Conservation (phyloP, 345 rosid genomes). For the Pseudoturritis turrita region DNA sequence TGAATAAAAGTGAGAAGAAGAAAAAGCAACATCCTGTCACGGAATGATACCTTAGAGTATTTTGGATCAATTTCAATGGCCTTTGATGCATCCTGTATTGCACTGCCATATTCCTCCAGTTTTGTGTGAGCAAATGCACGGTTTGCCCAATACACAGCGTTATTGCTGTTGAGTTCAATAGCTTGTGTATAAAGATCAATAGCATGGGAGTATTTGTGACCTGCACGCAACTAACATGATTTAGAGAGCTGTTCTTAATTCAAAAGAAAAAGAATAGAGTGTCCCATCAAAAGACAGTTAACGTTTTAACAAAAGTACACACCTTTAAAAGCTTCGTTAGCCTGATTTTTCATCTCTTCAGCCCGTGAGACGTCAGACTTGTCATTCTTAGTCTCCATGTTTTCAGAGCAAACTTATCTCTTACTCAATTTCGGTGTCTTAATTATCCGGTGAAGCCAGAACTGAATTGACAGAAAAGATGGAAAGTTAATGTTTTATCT, state of each 20-base stretch:
- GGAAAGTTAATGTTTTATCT: not conserved
- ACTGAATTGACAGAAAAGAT: not conserved
- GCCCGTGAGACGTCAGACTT: conserved; percentile 38
- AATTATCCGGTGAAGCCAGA: conserved; percentile 9
- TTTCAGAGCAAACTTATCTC: conserved; percentile 7
- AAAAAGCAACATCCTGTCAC: not conserved
- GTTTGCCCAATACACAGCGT: conserved; percentile 96
- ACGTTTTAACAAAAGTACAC: not conserved
- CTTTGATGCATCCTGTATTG: conserved; percentile 86
- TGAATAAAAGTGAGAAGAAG: not conserved
- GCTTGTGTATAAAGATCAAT: conserved; percentile 85
- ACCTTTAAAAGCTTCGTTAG: conserved; percentile 56
- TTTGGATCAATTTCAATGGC: conserved; percentile 84
- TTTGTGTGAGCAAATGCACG: conserved; percentile 93
- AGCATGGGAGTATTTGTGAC: conserved; percentile 67
- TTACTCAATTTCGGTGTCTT: not conserved
- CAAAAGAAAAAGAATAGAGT: not conserved
- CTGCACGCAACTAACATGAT: conserved; percentile 36
- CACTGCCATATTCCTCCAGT: conserved; percentile 97
- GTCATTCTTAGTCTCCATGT: conserved; percentile 31
- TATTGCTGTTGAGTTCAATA: conserved; percentile 53
- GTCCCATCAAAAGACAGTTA: not conserved
- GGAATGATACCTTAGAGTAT: conserved; percentile 69
- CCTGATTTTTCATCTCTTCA: conserved; percentile 41
- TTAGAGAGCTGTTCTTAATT: not conserved